These are phyloP conservation scores for Cyclotella atomus DNA, from an alignment of 108 stramenopile genomes.

Conservation along the genomic window DNA sequence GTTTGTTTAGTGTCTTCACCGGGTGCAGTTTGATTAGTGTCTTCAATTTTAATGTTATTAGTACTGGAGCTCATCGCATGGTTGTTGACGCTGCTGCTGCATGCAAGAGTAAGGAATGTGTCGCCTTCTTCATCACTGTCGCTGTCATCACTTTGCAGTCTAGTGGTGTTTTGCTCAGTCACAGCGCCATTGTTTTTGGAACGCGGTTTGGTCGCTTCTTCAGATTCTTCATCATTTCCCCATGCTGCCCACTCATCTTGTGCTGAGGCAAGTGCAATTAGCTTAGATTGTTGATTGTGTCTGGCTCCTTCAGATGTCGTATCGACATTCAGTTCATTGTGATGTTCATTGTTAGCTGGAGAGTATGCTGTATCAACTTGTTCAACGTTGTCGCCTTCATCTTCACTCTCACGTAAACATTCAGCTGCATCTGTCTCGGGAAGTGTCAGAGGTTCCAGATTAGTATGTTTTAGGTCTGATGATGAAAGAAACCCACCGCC, in stretches of 20 bases:
- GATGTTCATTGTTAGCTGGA: no score
- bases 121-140: slow-evolving; percentile 26
- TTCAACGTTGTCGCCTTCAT: no score
- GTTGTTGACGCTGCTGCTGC: no score
- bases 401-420: no score
- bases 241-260: slow-evolving; percentile 43
- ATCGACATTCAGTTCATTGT: background rate
- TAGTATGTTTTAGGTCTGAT: background rate
- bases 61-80: no score
- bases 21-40: no score
- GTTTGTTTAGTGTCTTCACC: no score
- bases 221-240: slow-evolving; percentile 4
- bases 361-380: no score
- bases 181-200: background rate
- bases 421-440: no score
- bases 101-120: slow-evolving; percentile 28
- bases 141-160: slow-evolving; percentile 29
- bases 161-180: background rate
- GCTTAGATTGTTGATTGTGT: slow-evolving; percentile 1
- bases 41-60: no score
- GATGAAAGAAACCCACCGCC: slow-evolving; percentile 46
- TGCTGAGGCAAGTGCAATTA: slow-evolving; percentile 29
- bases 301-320: background rate
- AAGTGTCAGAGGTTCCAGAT: background rate
- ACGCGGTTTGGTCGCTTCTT: background rate